phyloP scores from a whole-genome alignment of 2,329 filamentous ascomycete genomes.

The Fusarium buxicola region DNA sequence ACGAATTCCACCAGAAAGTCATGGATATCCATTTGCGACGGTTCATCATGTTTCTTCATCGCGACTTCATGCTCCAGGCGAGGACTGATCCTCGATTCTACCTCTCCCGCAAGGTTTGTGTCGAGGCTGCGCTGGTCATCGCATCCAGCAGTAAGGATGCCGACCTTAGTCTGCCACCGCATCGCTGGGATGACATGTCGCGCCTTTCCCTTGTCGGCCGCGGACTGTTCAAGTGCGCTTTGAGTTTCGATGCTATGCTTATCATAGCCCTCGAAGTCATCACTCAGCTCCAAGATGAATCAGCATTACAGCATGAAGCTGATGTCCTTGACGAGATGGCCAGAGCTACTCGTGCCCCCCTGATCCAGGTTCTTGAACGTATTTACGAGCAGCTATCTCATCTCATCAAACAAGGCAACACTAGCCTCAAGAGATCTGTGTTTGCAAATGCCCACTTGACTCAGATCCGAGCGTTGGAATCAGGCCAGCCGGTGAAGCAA shows the following conservation, averaged over 20 bases:
- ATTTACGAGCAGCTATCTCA: conserved; percentile 35
- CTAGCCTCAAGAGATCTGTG: conserved; percentile 41
- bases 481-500: conserved; percentile 33
- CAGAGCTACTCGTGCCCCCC: conserved; percentile 33
- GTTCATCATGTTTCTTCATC: conserved; percentile 45
- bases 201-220: conserved; percentile 43
- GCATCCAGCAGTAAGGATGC: conserved; percentile 31
- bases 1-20: conserved; percentile 41
- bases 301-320: conserved; percentile 28
- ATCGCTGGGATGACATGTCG: conserved; percentile 39
- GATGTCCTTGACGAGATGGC: conserved; percentile 43
- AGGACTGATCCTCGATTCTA: conserved; percentile 40
- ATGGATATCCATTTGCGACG: conserved; percentile 43
- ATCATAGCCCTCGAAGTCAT: conserved; percentile 40
- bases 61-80: conserved; percentile 45
- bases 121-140: conserved; percentile 43
- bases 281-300: conserved; percentile 42
- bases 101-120: conserved; percentile 43
- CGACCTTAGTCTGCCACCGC: conserved; percentile 25
- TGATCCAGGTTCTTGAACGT: conserved; percentile 36
- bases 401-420: conserved; percentile 37
- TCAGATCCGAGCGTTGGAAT: conserved; percentile 42
- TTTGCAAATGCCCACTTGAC: conserved; percentile 40
- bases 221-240: conserved; percentile 42
- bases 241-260: conserved; percentile 45